phyloP scores from a whole-genome alignment of 2,329 filamentous ascomycete genomes.

The Xylariaceae sp. region DNA sequence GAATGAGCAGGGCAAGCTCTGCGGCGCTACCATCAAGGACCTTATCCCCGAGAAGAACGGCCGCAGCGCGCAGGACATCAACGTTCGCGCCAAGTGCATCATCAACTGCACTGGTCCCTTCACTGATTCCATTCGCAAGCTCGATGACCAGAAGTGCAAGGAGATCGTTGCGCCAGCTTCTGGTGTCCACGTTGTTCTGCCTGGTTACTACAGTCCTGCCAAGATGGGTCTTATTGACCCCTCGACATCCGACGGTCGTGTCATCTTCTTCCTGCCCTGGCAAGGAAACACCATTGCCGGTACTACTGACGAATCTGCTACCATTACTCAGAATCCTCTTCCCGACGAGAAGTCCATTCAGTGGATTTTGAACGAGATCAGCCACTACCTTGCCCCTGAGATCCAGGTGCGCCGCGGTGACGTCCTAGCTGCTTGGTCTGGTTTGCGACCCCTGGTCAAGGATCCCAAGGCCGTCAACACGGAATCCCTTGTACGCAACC shows the following conservation, averaged over 20 bases:
- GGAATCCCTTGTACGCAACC: conserved; percentile 81
- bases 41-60: conserved; percentile 62
- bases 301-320: conserved; percentile 74
- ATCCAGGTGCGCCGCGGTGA: conserved; percentile 81
- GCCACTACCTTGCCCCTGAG: conserved; percentile 74
- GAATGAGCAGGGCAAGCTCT: conserved; percentile 65
- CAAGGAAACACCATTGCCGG: conserved; percentile 89
- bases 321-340: conserved; percentile 66
- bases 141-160: conserved; percentile 66
- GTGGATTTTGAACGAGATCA: conserved; percentile 82
- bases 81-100: conserved; percentile 70
- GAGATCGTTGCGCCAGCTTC: conserved; percentile 83
- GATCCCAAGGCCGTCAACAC: conserved; percentile 83
- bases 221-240: conserved; percentile 88
- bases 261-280: conserved; percentile 92
- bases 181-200: conserved; percentile 80
- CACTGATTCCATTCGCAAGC: conserved; percentile 76
- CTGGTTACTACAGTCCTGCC: conserved; percentile 77
- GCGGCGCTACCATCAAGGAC: conserved; percentile 69
- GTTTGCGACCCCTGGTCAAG: conserved; percentile 79
- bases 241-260: conserved; percentile 77
- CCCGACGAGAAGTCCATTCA: conserved; percentile 79
- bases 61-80: conserved; percentile 56
- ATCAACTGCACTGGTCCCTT: conserved; percentile 89
- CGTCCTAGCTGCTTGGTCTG: conserved; percentile 86